Evolutionary conservation across 2,329 filamentous ascomycete species (phyloP), one percentile per base, ranked within the genome.

Genomic region (Colletotrichum cordylinicola): DNA sequence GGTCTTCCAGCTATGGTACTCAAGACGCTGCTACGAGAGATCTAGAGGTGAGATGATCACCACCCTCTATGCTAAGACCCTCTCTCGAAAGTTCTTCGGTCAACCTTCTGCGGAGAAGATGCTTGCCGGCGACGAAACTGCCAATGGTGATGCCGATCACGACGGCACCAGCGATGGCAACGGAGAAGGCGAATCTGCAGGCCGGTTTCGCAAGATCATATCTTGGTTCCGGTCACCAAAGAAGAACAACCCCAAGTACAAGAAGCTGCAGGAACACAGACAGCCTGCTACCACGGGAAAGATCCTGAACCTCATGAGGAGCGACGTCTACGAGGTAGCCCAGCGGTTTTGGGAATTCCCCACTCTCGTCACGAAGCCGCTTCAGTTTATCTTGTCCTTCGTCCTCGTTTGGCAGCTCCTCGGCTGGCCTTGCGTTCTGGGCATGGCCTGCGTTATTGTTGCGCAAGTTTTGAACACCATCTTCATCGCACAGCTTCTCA

Each of bases 341-440:
- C 95, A 96, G 80, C 87, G 94, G 58, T 97, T 98, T 80, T 98
- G 96, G 96, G 96, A 98, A 76, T 94, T 97, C 68, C 90, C 94
- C 3, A 88, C 88, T n/a, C 86, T 98, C 2, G 86, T 98, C 55
- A 93, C 93, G 4, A 94, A 94, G 77, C 96, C 96, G 0, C 84
- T 97, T 18, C 94, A 94, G 75, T 89, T 96, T n/a, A 81, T 95
- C 2, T 87, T 98, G 6, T 94, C 95, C 0, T 89, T 95, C 15
- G 85, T 92, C 15, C 88, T 98, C 8, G 92, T 96, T 9, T 95
- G 94, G 92, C 88, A 91, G 75, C 90, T 98, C 68, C 91, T 98
- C 67, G 96, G 96, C 0, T 95, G 94, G 86, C 90, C 95, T 0
- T 96, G 94, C 60, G 88, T 96, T 33, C 84, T 96, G 8, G 95